These are phyloP conservation scores for Fusarium luffae DNA, from an alignment of 2,329 filamentous ascomycete genomes.

Conservation along the genomic window DNA sequence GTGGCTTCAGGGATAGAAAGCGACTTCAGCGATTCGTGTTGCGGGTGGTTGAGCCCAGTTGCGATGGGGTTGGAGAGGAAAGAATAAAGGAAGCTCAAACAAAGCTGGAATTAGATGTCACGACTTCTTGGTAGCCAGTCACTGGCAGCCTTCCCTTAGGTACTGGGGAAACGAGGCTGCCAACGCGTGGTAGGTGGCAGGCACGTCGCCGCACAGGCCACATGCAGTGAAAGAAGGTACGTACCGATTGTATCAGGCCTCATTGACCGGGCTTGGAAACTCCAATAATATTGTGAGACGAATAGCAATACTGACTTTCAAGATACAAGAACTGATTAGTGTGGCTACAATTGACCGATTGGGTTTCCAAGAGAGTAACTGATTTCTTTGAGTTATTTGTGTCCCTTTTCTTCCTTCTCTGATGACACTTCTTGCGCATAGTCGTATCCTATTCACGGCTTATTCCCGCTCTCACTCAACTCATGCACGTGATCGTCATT, in stretches of 20 bases:
- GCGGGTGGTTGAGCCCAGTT: slow-evolving; percentile 30
- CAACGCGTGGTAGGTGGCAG: slow-evolving; percentile 20
- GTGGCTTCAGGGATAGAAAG: slow-evolving; percentile 1
- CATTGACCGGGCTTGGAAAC: neutral
- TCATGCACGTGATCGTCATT: slow-evolving; percentile 32
- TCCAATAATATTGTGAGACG: neutral
- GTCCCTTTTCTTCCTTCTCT: neutral
- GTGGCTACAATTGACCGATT: neutral
- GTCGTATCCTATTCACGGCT: neutral
- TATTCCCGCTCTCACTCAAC: neutral
- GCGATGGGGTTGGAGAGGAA: slow-evolving; percentile 39
- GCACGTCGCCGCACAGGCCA: slow-evolving; percentile 36
- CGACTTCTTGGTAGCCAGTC: slow-evolving; percentile 40
- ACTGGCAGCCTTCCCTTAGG: slow-evolving; percentile 35
- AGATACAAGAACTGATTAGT: neutral
- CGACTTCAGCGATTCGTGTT: slow-evolving; percentile 22
- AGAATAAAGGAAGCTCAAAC: slow-evolving; percentile 38
- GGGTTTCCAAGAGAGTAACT: neutral
- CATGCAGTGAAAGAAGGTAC: slow-evolving; percentile 8
- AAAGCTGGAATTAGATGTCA: slow-evolving; percentile 34
- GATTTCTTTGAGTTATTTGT: neutral
- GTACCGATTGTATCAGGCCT: neutral
- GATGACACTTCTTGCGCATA: neutral
- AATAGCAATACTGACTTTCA: neutral
- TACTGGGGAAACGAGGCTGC: slow-evolving; percentile 43